Conservation (phyloP, 2,329 filamentous ascomycete genomes). For the Aspergillus tanneri region DNA sequence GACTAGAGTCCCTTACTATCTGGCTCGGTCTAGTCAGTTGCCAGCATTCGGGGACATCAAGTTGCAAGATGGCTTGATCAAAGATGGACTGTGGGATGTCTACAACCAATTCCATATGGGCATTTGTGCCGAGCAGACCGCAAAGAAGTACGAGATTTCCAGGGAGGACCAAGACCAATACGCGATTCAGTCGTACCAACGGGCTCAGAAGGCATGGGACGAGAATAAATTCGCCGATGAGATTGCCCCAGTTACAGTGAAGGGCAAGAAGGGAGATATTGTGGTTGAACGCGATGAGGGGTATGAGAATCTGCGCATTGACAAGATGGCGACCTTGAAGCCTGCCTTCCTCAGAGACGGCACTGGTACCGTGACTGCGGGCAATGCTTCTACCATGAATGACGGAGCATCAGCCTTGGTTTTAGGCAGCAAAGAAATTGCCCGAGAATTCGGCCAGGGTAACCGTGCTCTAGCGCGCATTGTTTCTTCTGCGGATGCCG, state of each 20-base stretch:
- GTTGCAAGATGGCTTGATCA: slow-evolving; percentile 87
- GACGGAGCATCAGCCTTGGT: slow-evolving; percentile 92
- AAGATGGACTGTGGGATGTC: slow-evolving; percentile 92
- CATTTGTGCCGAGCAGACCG: slow-evolving; percentile 91
- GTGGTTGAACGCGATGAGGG: slow-evolving; percentile 83
- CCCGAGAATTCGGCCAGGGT: slow-evolving; percentile 71
- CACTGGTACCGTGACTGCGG: slow-evolving; percentile 86
- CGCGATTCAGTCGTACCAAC: slow-evolving; percentile 83
- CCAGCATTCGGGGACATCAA: slow-evolving; percentile 84
- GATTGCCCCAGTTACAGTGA: slow-evolving; percentile 82
- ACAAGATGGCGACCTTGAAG: slow-evolving; percentile 83
- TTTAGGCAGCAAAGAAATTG: slow-evolving; percentile 75
- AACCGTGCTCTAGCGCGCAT: slow-evolving; percentile 86
- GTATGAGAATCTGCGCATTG: slow-evolving; percentile 79
- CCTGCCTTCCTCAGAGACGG: slow-evolving; percentile 86
- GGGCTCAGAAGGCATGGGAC: slow-evolving; percentile 87
- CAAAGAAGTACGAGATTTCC: slow-evolving; percentile 78
- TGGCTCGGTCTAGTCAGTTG: slow-evolving; percentile 75
- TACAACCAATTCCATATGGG: slow-evolving; percentile 99
- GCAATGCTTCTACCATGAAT: slow-evolving; percentile 90
- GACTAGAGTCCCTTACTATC: slow-evolving; percentile 88
- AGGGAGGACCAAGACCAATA: slow-evolving; percentile 88
- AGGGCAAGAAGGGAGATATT: slow-evolving; percentile 77
- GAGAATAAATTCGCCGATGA: slow-evolving; percentile 81
- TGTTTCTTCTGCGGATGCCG: slow-evolving; percentile 82